Evolutionary conservation across 371 early-diverging fungal genomes (phyloP), one percentile per base, ranked within the genome.

Genomic region (Haplosporangium sp.): DNA sequence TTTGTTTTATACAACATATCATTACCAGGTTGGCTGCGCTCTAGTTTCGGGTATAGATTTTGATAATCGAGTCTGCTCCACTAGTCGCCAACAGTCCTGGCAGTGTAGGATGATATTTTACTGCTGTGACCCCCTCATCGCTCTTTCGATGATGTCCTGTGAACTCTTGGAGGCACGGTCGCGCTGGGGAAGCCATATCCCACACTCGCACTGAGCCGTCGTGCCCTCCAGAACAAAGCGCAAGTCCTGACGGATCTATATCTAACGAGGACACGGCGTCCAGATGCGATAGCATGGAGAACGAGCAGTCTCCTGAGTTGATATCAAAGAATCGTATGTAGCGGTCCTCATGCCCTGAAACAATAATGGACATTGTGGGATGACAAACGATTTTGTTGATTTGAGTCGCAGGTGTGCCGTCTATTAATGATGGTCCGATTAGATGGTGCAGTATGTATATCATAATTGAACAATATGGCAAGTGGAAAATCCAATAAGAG

Each of bases 171-270:
- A 92, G 69, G 79, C 93, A 93, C 14, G 84, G 70, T 53, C 84
- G 81, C 8, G 84, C 84, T n/a, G 84, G 79, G 0, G 67, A 62
- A n/a, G 74, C 52, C 37, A 94, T 80, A 71, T 95, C 94, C 94
- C 95, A 96, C 74, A 92, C 81, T 52, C 94, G 86, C 45, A 95
- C 85, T 8, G 93, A 91, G 50, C 91, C 88, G 81, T 96, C 95
- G 83, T 96, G 95, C 3, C 93, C 94, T 61, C 93, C 94, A 13
- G 94, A 91, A 12, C 89, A 93, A 37, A 96, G 73, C 1, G 85
- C 80, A 40, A 87, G 73, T 2, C 94, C 94, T 21, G 86, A 74
- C 0, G 92, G 86, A 51, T 90, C 85, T 37, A 96, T 83, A 73
- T 92, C 92, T 8, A 95, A 73, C 14, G 90, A 79, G 0, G 94